Base-by-base conservation (phyloP, 371 early-diverging fungal species). In the Coemansia sp. region DNA sequence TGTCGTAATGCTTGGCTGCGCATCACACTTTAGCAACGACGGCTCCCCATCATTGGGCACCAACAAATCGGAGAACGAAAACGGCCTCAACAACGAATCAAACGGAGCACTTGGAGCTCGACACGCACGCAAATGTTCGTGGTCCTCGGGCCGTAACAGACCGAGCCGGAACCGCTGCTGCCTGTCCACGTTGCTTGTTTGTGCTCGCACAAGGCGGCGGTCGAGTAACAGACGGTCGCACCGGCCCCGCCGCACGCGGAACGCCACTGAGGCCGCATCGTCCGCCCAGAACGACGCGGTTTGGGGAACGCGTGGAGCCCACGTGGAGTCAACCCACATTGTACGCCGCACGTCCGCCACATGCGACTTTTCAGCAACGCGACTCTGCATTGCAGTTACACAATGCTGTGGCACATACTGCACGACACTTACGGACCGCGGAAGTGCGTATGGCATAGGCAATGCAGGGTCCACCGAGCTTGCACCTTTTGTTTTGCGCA, bases 261-360 rank as follows among this genome's bases (percentile, higher is more conserved):
- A 64, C 22, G 67, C 76, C 14, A 39, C 18, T 22, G 59, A n/a
- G 11, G 61, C 39, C 50, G 56, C 48, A 3, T 6, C 4, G 40
- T 1, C 21, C 2, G 56, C 4, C 56, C 56, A 56, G 34, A 56
- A 56, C 22, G 40, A 0, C 13, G 26, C 18, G 1, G 16, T 2
- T 8, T 37, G 40, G 24, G 18, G 27, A 55, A 4, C 39, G 55
- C 42, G 61, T 5, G 50, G 18, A 16, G 61, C 61, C 42, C 55
- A 76, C 6, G 76, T 76, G n/a, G 76, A 57, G 29, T 76, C 76
- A 0, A 76, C 71, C 64, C 67, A 76, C 31, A 7, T 47, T 7
- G 27, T 45, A 34, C 64, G 27, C 50, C 24, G 27, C 4, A 64
- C 4, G 45, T 71, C 68, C 48, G 61, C 47, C 18, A 37, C 48